Conservation (phyloP, 768 basidiomycete genomes). For the Chalciporus pseudorubinellus region DNA sequence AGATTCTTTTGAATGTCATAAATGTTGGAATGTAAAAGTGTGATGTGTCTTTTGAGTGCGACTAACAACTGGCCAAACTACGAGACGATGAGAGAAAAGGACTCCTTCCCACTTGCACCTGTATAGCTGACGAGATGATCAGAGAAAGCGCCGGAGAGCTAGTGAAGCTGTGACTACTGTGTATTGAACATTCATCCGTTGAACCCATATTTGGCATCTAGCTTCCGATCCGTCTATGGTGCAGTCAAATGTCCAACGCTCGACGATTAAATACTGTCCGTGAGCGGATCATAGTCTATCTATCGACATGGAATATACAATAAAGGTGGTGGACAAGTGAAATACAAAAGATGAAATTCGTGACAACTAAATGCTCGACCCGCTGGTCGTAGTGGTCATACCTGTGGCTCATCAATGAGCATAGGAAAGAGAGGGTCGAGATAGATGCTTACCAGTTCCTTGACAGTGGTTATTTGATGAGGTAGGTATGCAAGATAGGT, state of each 20-base stretch:
- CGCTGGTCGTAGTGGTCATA: constrained; percentile 30
- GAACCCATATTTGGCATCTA: no score
- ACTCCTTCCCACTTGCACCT: no score
- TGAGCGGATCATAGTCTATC: not conserved
- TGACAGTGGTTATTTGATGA: constrained; percentile 64
- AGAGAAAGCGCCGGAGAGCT: no score
- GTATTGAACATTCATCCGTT: no score
- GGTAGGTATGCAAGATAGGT: constrained; percentile 86
- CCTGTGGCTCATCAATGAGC: constrained; percentile 17
- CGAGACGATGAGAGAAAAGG: not conserved
- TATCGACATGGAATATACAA: not conserved
- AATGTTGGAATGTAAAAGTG: not conserved
- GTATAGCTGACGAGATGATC: no score
- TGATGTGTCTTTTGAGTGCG: not conserved
- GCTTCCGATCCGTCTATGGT: no score
- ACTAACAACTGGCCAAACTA: not conserved
- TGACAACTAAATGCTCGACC: constrained; percentile 26
- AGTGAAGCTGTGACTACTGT: no score
- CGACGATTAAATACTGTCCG: constrained; percentile 4
- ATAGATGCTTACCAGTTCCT: constrained; percentile 37
- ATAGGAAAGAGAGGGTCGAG: not conserved
- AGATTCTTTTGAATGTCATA: constrained; percentile 31
- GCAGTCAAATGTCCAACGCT: not conserved
- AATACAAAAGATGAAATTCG: not conserved
- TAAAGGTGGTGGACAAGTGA: not conserved